phyloP scores from a whole-genome alignment of 805 yeast genomes.

The Clavispora asparagi region DNA sequence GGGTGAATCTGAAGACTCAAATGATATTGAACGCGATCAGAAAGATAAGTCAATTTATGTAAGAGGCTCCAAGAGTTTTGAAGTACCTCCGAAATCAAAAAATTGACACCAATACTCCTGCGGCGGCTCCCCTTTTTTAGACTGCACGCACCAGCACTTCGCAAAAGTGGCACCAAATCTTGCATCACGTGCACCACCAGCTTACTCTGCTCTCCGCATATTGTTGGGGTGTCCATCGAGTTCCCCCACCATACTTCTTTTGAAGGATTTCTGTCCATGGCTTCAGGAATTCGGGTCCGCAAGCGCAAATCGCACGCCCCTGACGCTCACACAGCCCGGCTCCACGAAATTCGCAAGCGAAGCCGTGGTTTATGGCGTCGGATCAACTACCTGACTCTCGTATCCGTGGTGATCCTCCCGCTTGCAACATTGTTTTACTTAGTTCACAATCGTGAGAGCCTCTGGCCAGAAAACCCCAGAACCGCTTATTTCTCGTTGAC shows the following conservation, averaged over 20 bases:
- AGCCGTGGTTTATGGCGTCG: constrained; percentile 32
- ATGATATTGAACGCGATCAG: too few species aligned
- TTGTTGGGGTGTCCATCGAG: background rate
- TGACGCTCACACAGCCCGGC: constrained; percentile 14
- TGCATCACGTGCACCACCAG: background rate
- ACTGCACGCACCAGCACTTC: too few species aligned
- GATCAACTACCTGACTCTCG: constrained; percentile 30
- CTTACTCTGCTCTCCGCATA: background rate
- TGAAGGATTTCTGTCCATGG: background rate
- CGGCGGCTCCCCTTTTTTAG: too few species aligned
- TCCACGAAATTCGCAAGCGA: constrained; percentile 30
- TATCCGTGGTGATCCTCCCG: constrained; percentile 33
- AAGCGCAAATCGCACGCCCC: background rate
- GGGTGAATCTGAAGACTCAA: too few species aligned
- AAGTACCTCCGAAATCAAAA: too few species aligned
- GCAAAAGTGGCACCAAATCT: background rate
- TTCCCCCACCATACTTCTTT: background rate
- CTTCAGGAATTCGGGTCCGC: background rate
- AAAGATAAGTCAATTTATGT: too few species aligned
- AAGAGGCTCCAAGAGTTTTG: too few species aligned
- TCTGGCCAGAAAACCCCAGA: constrained; percentile 23
- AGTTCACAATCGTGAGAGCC: constrained; percentile 12
- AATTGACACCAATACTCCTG: too few species aligned
- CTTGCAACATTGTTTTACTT: constrained; percentile 23
- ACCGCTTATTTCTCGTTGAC: constrained; percentile 27